Evolutionary conservation across 2,329 filamentous ascomycete genomes (phyloP).

Genomic region (Colletotrichum tropicale): DNA sequence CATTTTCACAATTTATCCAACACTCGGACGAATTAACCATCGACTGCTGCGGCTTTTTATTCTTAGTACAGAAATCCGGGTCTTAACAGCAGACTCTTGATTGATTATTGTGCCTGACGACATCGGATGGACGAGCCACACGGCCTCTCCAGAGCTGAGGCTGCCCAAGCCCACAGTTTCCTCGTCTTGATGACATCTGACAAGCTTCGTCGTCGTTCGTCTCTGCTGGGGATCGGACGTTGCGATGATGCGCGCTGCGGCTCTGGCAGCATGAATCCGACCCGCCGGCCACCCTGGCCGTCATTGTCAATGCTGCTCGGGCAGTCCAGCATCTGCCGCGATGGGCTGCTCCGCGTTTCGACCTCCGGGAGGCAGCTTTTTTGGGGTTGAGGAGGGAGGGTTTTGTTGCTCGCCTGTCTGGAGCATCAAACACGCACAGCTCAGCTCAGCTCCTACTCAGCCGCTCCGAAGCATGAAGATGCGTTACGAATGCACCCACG

Average conservation of each 20-base stretch:
- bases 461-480: constrained; percentile 9
- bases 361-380: not conserved
- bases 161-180: not conserved
- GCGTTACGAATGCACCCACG: constrained; percentile 5
- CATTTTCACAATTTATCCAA: constrained; percentile 15
- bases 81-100: not conserved
- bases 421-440: not conserved
- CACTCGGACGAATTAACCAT: not conserved
- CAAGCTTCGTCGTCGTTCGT: not conserved
- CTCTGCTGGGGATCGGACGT: not conserved
- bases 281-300: constrained; percentile 4
- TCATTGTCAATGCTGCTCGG: constrained; percentile 12
- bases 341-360: constrained; percentile 1
- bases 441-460: not conserved
- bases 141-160: constrained; percentile 6
- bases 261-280: constrained; percentile 16
- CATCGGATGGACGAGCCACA: constrained; percentile 8
- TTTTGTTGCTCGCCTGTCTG: not conserved
- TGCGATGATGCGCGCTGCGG: not conserved
- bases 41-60: constrained; percentile 4
- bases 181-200: constrained; percentile 1
- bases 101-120: constrained; percentile 12
- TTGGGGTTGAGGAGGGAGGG: not conserved
- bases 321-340: constrained; percentile 1
- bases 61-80: constrained; percentile 10